Conservation (phyloP, 768 basidiomycete genomes). For the Lyophyllum shimeji region DNA sequence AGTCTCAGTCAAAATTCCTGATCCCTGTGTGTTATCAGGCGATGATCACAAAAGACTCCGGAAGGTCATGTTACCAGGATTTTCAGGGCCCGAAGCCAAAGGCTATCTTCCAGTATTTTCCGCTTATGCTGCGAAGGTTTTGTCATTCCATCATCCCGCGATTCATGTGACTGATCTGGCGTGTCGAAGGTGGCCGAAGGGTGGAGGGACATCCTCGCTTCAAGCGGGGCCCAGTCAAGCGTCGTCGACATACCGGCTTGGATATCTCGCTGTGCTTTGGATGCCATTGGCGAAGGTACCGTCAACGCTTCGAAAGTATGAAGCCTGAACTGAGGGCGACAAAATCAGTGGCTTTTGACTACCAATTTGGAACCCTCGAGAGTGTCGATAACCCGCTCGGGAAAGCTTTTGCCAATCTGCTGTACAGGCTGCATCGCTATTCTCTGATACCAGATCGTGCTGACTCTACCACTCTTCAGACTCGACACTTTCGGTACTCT, state of each 20-base stretch:
- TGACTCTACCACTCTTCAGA: conserved; percentile 13
- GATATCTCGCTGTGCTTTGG: conserved; percentile 46
- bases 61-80: conserved; percentile 46
- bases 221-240: conserved; percentile 24
- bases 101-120: conserved; percentile 41
- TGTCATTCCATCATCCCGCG: conserved; percentile 2
- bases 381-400: conserved; percentile 35
- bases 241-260: conserved; percentile 35
- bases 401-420: conserved; percentile 33
- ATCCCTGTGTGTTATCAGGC: conserved; percentile 17
- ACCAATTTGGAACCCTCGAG: conserved; percentile 42
- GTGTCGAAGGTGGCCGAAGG: conserved; percentile 32
- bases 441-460: not conserved
- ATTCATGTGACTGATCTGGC: conserved; percentile 5
- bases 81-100: conserved; percentile 43
- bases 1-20: not conserved
- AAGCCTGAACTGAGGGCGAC: not conserved
- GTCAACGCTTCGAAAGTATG: not conserved
- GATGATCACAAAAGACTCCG: conserved; percentile 46
- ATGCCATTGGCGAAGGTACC: conserved; percentile 50
- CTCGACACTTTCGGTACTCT: conserved; percentile 31
- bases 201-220: conserved; percentile 37
- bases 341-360: conserved; percentile 46
- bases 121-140: conserved; percentile 31
- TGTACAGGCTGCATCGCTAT: conserved; percentile 25